Evolutionary conservation across 1,284 basidiomycete genomes (phyloP).

Genomic region (Wolfiporia cocos): DNA sequence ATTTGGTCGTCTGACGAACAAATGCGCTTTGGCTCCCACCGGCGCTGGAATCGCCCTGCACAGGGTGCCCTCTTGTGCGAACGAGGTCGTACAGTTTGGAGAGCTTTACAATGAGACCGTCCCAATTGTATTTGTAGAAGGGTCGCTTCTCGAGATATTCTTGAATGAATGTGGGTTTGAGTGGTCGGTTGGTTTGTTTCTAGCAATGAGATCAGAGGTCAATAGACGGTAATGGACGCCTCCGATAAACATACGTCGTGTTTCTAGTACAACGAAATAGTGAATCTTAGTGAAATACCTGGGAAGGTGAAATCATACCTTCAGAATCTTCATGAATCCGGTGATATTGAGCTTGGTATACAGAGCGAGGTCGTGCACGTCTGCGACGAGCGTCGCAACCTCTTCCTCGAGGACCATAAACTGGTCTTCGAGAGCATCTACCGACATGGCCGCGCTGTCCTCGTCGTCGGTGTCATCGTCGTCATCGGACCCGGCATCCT

Average conservation of each 20-base stretch:
- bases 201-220: constrained; percentile 20
- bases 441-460: constrained; percentile 52
- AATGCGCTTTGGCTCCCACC: constrained; percentile 96
- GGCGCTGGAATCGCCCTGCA: constrained; percentile 89
- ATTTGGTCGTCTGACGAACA: constrained; percentile 96
- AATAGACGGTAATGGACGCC: constrained; percentile 2
- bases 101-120: constrained; percentile 93
- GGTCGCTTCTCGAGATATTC: constrained; percentile 93
- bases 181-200: constrained; percentile 73
- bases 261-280: constrained; percentile 42
- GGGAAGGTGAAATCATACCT: constrained; percentile 40
- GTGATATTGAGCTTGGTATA: constrained; percentile 97
- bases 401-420: constrained; percentile 93
- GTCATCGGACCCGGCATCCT: constrained; percentile 73
- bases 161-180: constrained; percentile 76
- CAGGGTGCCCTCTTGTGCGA: constrained; percentile 90
- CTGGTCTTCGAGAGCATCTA: constrained; percentile 80
- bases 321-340: constrained; percentile 98
- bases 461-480: constrained; percentile 56
- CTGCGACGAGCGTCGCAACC: constrained; percentile 93
- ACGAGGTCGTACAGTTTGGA: constrained; percentile 96
- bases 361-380: constrained; percentile 95
- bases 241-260: constrained; percentile 80
- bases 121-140: constrained; percentile 94
- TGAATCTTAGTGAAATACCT: too few relatives aligned